These are phyloP conservation scores for Candida tibetensis DNA, from an alignment of 805 yeast species.

Conservation along the genomic window DNA sequence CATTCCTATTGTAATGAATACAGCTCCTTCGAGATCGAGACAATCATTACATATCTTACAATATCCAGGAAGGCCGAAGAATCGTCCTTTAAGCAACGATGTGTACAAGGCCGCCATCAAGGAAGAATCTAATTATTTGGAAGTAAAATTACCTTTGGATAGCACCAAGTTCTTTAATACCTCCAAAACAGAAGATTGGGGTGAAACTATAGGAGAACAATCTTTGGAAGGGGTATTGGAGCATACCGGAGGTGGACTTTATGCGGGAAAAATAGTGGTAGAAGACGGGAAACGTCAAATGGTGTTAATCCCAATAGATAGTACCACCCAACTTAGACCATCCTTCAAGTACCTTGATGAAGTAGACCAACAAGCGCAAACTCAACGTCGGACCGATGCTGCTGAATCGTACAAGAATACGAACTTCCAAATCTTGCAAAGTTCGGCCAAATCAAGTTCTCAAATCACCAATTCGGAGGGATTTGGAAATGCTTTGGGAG, in stretches of 20 bases:
- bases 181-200: conserved; percentile 64
- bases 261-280: conserved; percentile 29
- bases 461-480: conserved; percentile 26
- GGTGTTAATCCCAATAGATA: conserved; percentile 61
- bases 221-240: conserved; percentile 69
- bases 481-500: conserved; percentile 31
- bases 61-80: conserved; percentile 46
- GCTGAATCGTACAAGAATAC: conserved; percentile 25
- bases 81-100: conserved; percentile 34
- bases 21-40: conserved; percentile 18
- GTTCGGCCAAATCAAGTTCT: conserved; percentile 33
- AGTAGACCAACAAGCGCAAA: conserved; percentile 44
- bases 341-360: conserved; percentile 76
- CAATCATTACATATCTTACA: conserved; percentile 39
- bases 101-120: conserved; percentile 53
- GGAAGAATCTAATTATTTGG: conserved; percentile 59
- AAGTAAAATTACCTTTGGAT: conserved; percentile 73
- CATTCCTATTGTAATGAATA: conserved; percentile 33
- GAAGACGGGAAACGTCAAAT: conserved; percentile 38
- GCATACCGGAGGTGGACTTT: conserved; percentile 46
- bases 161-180: conserved; percentile 66
- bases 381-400: conserved; percentile 36
- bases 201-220: conserved; percentile 53
- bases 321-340: conserved; percentile 77
- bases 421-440: conserved; percentile 41